Evolutionary conservation across 768 basidiomycete species (phyloP).

Genomic region (Hygrophoropsis aurantiaca): DNA sequence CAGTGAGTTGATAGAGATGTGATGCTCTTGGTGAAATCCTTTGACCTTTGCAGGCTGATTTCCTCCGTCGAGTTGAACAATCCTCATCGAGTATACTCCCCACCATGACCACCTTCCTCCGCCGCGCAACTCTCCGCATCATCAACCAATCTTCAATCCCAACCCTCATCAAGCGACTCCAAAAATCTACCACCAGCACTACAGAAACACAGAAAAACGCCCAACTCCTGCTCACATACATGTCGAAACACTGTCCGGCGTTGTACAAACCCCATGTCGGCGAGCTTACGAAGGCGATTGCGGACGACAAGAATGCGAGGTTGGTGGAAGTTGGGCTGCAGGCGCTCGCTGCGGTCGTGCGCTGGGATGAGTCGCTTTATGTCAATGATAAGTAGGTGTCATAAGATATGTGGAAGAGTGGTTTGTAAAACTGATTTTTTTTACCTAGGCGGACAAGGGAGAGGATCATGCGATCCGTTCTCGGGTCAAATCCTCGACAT

Average conservation of each 20-base stretch:
- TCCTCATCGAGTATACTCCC: slow-evolving; percentile 54
- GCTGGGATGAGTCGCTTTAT: slow-evolving; percentile 54
- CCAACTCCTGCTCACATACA: slow-evolving; percentile 49
- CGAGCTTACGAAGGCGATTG: slow-evolving; percentile 73
- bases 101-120: slow-evolving; percentile 73
- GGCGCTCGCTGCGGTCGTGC: slow-evolving; percentile 69
- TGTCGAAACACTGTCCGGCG: slow-evolving; percentile 75
- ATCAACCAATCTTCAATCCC: slow-evolving; percentile 87
- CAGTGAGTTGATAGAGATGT: slow-evolving; percentile 47
- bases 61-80: slow-evolving; percentile 73
- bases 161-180: slow-evolving; percentile 69
- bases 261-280: slow-evolving; percentile 73
- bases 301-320: slow-evolving; percentile 55
- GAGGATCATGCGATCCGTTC: slow-evolving; percentile 55
- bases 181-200: slow-evolving; percentile 43
- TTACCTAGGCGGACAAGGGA: slow-evolving; percentile 64
- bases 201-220: slow-evolving; percentile 44
- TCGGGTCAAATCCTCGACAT: slow-evolving; percentile 59
- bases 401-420: background rate
- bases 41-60: slow-evolving; percentile 59
- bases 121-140: slow-evolving; percentile 67
- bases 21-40: background rate
- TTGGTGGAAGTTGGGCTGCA: slow-evolving; percentile 71
- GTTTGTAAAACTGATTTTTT: background rate
- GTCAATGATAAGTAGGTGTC: slow-evolving; percentile 66